A percentile compares a stretch with the other conserved stretches of the same genome.
Evolutionary conservation across 202 grass and related monocot species (phyloP).

Genomic region (Sporobolus alterniflorus): DNA sequence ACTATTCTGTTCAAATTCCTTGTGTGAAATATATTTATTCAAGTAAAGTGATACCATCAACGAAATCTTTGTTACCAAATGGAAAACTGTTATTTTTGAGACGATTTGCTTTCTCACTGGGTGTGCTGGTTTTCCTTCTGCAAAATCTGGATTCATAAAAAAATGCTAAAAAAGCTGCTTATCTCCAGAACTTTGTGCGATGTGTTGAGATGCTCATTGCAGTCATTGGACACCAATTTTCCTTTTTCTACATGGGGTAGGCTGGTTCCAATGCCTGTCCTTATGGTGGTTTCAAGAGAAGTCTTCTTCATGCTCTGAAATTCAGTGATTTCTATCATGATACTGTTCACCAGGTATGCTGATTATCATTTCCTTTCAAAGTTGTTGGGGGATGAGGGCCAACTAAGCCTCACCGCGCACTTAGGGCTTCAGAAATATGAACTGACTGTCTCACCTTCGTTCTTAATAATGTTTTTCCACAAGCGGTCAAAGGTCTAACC

Average conservation of each 20-base stretch:
- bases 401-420: too few species aligned
- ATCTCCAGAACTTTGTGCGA: constrained; percentile 79
- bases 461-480: too few species aligned
- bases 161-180: constrained; percentile 67
- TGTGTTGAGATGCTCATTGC: constrained; percentile 93
- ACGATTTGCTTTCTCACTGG: constrained; percentile 40
- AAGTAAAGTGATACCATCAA: constrained; percentile 1
- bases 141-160: constrained; percentile 79
- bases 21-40: not conserved
- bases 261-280: constrained; percentile 68
- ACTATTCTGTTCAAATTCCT: not conserved
- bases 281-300: constrained; percentile 71
- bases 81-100: not conserved
- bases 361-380: not conserved
- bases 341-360: constrained; percentile 83
- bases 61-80: not conserved
- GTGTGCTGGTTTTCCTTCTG: constrained; percentile 86
- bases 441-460: too few species aligned
- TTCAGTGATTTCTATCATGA: constrained; percentile 96
- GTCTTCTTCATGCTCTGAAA: constrained; percentile 75
- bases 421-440: too few species aligned
- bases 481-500: too few species aligned
- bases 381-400: too few species aligned
- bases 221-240: constrained; percentile 61
- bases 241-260: constrained; percentile 82